Conservation (phyloP, 108 stramenopile species). For the Cyclostephanos tholiformis region DNA sequence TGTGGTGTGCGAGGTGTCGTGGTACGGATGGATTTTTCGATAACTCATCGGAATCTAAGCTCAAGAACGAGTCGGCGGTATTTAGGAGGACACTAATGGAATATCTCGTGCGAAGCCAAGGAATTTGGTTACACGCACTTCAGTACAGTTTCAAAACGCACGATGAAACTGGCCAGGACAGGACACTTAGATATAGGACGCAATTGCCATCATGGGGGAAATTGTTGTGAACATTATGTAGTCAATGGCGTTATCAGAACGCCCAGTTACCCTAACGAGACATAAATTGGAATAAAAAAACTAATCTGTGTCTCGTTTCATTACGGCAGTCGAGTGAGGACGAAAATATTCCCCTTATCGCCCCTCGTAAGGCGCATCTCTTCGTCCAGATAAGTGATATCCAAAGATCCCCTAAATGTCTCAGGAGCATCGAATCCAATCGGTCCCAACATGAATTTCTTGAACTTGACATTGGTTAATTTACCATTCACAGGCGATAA, state of each 20-base stretch:
- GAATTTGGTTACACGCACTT: constrained; percentile 86
- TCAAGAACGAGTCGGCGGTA: constrained; percentile 14
- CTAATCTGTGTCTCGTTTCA: no score
- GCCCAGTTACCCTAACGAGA: no score
- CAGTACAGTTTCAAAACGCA: constrained; percentile 59
- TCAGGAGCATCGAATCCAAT: constrained; percentile 61
- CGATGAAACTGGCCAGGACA: constrained; percentile 28
- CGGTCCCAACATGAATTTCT: constrained; percentile 53
- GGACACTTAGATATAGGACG: constrained; percentile 20
- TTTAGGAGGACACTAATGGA: constrained; percentile 58
- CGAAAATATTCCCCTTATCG: constrained; percentile 66
- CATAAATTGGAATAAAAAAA: no score
- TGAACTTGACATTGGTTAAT: constrained; percentile 57
- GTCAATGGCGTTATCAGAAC: no score
- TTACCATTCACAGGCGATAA: constrained; percentile 48
- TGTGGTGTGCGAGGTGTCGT: constrained; percentile 80
- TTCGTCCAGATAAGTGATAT: constrained; percentile 66
- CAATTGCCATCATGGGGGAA: constrained; percentile 28
- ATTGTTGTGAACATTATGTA: not conserved
- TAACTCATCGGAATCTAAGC: constrained; percentile 8
- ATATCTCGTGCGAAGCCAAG: constrained; percentile 73
- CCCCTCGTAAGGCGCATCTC: constrained; percentile 57
- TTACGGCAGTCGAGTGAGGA: constrained; percentile 48
- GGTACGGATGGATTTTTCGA: constrained; percentile 35
- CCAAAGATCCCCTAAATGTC: constrained; percentile 51